These are phyloP conservation scores for Beauveria brongniartii DNA, from an alignment of 2,329 filamentous ascomycete species.

Conservation along the genomic window DNA sequence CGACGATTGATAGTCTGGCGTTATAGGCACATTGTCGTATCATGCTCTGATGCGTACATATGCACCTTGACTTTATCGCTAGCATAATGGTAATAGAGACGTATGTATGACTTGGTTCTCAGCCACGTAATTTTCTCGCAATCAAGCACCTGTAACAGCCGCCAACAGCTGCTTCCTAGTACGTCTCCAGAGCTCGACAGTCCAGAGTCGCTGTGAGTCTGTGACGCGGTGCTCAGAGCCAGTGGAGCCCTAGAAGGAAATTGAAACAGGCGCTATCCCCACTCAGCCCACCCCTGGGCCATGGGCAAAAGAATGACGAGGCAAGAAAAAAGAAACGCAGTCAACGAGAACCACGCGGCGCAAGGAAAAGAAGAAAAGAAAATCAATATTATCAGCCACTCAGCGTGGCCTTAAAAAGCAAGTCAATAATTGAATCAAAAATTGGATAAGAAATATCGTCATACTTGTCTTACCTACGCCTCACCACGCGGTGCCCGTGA, in stretches of 20 bases:
- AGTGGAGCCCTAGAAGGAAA: constrained; percentile 8
- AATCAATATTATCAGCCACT: background rate
- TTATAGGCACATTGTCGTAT: background rate
- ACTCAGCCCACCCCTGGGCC: constrained; percentile 15
- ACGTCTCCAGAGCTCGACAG: background rate
- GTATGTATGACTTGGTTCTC: too few relatives aligned
- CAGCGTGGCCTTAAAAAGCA: background rate
- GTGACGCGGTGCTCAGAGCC: constrained; percentile 4
- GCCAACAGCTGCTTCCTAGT: background rate
- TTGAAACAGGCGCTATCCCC: constrained; percentile 14
- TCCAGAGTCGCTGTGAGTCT: background rate
- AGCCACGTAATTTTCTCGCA: too few relatives aligned
- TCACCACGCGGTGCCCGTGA: background rate
- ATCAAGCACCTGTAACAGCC: background rate
- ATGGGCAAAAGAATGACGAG: background rate
- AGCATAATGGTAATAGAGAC: too few relatives aligned
- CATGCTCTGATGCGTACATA: background rate
- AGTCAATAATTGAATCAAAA: background rate
- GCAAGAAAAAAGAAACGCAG: background rate
- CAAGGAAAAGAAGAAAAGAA: too few relatives aligned
- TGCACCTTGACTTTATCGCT: too few relatives aligned
- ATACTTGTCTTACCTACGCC: background rate
- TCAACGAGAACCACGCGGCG: background rate
- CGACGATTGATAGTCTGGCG: background rate
- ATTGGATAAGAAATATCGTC: background rate